These are phyloP conservation scores for Colletotrichum sp. DNA, from an alignment of 2,329 filamentous ascomycete genomes.

Conservation along the genomic window DNA sequence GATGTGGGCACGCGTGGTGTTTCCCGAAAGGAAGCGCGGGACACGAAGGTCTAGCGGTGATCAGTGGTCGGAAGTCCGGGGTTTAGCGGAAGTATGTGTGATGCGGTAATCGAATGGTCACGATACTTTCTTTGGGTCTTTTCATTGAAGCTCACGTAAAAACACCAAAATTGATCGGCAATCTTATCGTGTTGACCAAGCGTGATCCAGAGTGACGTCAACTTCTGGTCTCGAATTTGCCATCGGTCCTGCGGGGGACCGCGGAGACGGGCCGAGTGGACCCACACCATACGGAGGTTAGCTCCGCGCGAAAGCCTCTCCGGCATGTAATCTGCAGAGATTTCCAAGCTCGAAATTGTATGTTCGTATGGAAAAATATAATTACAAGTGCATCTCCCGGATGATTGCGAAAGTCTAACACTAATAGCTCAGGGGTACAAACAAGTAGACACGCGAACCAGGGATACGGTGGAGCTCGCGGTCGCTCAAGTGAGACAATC, in stretches of 20 bases:
- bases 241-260: background rate
- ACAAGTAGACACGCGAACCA: background rate
- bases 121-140: background rate
- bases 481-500: background rate
- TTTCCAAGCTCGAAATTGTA: background rate
- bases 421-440: background rate
- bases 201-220: background rate
- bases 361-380: rapidly evolving
- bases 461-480: background rate
- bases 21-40: background rate
- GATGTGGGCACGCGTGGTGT: background rate
- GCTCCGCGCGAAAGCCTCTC: background rate
- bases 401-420: background rate
- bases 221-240: background rate
- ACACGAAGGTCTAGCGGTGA: background rate
- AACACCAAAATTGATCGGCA: background rate
- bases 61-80: background rate
- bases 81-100: background rate
- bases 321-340: background rate
- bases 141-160: background rate
- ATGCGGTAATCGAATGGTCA: background rate
- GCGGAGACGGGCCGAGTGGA: background rate
- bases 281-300: background rate
- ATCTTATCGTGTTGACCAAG: background rate
- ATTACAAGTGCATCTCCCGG: background rate